Conservation (phyloP, 2,329 filamentous ascomycete genomes). For the Didymella sp. region DNA sequence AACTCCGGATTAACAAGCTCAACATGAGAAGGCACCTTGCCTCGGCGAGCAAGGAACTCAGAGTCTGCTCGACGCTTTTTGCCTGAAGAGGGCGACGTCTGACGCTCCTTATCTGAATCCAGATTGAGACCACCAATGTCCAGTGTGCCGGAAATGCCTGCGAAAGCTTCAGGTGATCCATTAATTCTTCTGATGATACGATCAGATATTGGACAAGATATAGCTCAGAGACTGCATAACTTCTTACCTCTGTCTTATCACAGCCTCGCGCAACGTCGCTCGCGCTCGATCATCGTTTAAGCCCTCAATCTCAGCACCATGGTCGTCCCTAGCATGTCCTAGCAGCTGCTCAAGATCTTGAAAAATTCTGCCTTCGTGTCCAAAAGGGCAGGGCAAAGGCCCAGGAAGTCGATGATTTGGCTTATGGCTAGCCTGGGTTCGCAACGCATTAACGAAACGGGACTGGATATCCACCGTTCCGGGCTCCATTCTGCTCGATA, state of each 20-base stretch:
- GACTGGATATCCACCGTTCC: too few species aligned
- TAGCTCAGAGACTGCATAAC: too few species aligned
- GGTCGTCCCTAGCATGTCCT: too few species aligned
- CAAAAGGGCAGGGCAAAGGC: too few species aligned
- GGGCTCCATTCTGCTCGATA: too few species aligned
- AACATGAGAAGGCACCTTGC: conserved; percentile 32
- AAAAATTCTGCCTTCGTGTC: too few species aligned
- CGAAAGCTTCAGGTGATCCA: too few species aligned
- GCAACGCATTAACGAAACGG: too few species aligned
- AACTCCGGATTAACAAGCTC: conserved; percentile 37
- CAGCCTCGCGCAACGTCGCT: not conserved
- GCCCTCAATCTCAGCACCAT: too few species aligned
- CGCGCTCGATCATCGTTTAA: not conserved
- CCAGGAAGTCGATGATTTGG: too few species aligned
- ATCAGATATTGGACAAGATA: not conserved
- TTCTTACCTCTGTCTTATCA: not conserved
- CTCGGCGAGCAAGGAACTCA: conserved; percentile 34
- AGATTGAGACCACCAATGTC: conserved; percentile 39
- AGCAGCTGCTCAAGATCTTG: too few species aligned
- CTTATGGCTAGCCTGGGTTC: too few species aligned
- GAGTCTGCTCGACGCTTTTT: conserved; percentile 42
- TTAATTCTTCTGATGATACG: not conserved
- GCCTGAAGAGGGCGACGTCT: conserved; percentile 33
- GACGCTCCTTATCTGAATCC: conserved; percentile 28
- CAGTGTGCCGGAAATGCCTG: conserved; percentile 7